These are phyloP conservation scores for Brettanomyces custersianus DNA, from an alignment of 805 yeast species.

Conservation along the genomic window DNA sequence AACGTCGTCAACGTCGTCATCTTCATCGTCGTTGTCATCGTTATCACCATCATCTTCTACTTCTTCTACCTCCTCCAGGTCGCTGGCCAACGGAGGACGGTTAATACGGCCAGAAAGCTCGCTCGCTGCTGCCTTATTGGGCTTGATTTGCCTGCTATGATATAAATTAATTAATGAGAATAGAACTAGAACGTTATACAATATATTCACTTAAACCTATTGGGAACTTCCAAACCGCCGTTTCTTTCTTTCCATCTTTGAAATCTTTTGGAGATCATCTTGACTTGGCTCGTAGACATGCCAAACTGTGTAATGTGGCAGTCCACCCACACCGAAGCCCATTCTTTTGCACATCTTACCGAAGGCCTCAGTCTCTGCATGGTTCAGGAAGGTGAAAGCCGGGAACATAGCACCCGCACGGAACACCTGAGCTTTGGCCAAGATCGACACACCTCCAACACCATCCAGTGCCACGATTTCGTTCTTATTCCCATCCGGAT, in stretches of 20 bases:
- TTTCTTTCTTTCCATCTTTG: constrained; percentile 57
- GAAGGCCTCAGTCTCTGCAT: constrained; percentile 84
- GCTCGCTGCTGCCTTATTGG: too few species aligned
- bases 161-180: too few species aligned
- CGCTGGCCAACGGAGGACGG: too few species aligned
- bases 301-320: constrained; percentile 87
- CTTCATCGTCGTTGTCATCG: too few species aligned
- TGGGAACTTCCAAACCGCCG: constrained; percentile 26
- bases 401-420: constrained; percentile 79
- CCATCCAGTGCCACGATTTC: constrained; percentile 72
- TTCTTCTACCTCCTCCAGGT: too few species aligned
- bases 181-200: neutral
- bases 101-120: too few species aligned
- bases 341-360: constrained; percentile 72
- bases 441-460: constrained; percentile 78
- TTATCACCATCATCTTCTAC: too few species aligned
- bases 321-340: constrained; percentile 80
- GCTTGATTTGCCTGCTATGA: too few species aligned
- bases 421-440: constrained; percentile 66
- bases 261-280: constrained; percentile 67
- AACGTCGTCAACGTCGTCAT: neutral
- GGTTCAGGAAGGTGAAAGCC: constrained; percentile 75
- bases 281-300: constrained; percentile 87
- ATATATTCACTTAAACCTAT: neutral
- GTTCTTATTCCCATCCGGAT: constrained; percentile 47